A percentile compares a stretch with the other conserved stretches of the same genome.
phyloP scores from a whole-genome alignment of 371 early-diverging fungal genomes.

The Umbelopsis sp. region DNA sequence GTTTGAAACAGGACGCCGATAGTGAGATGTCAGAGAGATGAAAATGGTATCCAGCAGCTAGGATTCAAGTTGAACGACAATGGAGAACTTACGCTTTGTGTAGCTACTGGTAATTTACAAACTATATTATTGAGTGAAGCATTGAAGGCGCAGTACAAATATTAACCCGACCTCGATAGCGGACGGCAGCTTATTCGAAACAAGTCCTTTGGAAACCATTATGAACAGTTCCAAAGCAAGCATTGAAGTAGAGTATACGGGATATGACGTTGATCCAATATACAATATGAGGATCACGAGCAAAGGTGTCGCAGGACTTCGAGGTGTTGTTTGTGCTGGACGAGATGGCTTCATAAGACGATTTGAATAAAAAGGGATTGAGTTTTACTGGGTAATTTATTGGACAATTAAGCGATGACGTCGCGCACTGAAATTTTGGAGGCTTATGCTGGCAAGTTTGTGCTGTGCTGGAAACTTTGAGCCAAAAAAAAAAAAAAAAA shows the following conservation, averaged over 20 bases:
- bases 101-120: slow-evolving; percentile 34
- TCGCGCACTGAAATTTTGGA: background rate
- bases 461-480: background rate
- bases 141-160: background rate
- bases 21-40: slow-evolving; percentile 36
- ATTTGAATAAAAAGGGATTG: background rate
- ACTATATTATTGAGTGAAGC: no score
- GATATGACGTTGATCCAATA: slow-evolving; percentile 42
- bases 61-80: slow-evolving; percentile 30
- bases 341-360: slow-evolving; percentile 31
- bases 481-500: slow-evolving; percentile 10
- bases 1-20: slow-evolving; percentile 6
- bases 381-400: no score
- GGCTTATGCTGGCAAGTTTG: slow-evolving; percentile 9
- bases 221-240: background rate
- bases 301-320: slow-evolving; percentile 19
- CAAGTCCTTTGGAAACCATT: slow-evolving; percentile 25
- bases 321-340: slow-evolving; percentile 34
- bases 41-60: slow-evolving; percentile 33
- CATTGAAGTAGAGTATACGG: slow-evolving; percentile 36
- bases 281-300: slow-evolving; percentile 29
- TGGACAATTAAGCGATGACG: background rate
- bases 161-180: slow-evolving; percentile 22
- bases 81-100: slow-evolving; percentile 31
- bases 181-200: slow-evolving; percentile 47